Percentiles rank a stretch among this genome's conserved stretches.
Conservation (phyloP, 768 basidiomycete species). For the Asterophora parasitica region DNA sequence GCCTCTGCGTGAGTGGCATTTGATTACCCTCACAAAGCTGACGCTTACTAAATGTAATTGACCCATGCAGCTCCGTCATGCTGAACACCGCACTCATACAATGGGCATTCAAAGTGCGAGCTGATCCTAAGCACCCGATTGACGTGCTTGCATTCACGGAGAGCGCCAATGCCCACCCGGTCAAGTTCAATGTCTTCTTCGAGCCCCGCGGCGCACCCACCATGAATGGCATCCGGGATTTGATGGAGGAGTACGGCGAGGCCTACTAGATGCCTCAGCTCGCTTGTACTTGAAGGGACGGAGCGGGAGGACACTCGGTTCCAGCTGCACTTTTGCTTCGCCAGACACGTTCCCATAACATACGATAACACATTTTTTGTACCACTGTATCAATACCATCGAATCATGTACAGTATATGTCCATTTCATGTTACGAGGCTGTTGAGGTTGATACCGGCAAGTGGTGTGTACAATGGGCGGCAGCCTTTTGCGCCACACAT, state of each 20-base stretch:
- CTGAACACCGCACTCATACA: slow-evolving; percentile 59
- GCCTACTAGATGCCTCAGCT: neutral
- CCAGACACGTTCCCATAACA: too few relatives aligned
- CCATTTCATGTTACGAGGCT: too few relatives aligned
- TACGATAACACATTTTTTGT: too few relatives aligned
- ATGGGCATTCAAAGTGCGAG: slow-evolving; percentile 58
- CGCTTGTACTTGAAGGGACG: too few relatives aligned
- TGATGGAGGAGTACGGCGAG: slow-evolving; percentile 37
- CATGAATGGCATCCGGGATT: slow-evolving; percentile 29
- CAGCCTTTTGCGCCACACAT: too few relatives aligned
- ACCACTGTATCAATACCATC: neutral
- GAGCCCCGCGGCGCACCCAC: slow-evolving; percentile 38
- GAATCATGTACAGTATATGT: neutral
- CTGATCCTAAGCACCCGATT: slow-evolving; percentile 50
- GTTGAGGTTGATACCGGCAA: too few relatives aligned
- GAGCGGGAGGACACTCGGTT: too few relatives aligned
- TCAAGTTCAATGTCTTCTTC: slow-evolving; percentile 56
- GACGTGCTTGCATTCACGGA: slow-evolving; percentile 60
- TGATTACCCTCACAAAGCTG: neutral
- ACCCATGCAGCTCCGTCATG: slow-evolving; percentile 52
- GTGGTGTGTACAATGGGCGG: too few relatives aligned
- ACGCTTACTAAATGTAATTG: too few relatives aligned
- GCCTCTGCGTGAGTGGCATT: slow-evolving; percentile 33
- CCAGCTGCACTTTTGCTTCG: too few relatives aligned
- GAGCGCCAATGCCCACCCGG: slow-evolving; percentile 59